phyloP scores from a whole-genome alignment of 1,284 basidiomycete genomes.

The Apiotrichum mycotoxinovorans region DNA sequence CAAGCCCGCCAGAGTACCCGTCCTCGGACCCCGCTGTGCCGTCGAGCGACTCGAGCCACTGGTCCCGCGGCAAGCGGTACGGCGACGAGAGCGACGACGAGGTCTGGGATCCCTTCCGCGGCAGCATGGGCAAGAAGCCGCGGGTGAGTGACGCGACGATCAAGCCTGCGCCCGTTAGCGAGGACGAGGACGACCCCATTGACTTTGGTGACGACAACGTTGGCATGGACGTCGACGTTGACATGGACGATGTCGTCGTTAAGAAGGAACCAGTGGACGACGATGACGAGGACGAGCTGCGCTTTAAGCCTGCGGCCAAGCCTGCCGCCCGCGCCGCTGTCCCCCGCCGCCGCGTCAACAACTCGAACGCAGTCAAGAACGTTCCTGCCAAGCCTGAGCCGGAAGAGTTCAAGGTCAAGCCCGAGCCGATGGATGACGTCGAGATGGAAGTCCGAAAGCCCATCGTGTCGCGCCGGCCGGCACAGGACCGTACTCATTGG shows the following conservation, averaged over 20 bases:
- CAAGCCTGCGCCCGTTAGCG: constrained; percentile 22
- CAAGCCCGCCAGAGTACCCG: constrained; percentile 55
- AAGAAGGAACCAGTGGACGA: constrained; percentile 50
- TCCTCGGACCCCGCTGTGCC: constrained; percentile 37
- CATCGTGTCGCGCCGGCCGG: constrained; percentile 31
- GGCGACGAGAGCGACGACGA: constrained; percentile 50
- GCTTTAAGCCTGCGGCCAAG: constrained; percentile 16
- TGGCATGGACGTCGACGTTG: constrained; percentile 9
- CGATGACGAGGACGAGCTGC: constrained; percentile 44
- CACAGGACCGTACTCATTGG: constrained; percentile 60
- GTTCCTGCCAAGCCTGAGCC: constrained; percentile 52
- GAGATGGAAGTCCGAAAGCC: constrained; percentile 27
- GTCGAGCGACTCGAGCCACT: constrained; percentile 56
- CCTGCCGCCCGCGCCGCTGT: constrained; percentile 14
- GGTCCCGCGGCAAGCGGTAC: constrained; percentile 27
- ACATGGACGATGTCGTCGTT: constrained; percentile 14
- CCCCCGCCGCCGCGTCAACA: constrained; percentile 48
- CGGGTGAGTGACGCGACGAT: constrained; percentile 40
- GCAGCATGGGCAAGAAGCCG: constrained; percentile 41
- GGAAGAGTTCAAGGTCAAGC: constrained; percentile 3
- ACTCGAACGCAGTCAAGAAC: constrained; percentile 45
- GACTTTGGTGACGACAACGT: constrained; percentile 32
- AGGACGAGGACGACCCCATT: constrained; percentile 23
- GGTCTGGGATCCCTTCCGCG: constrained; percentile 29
- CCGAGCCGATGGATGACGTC: constrained; percentile 10